Percentiles rank a stretch among this genome's conserved stretches.
Conservation (phyloP, 352 stramenopile species). For the Phytopythium litorale region DNA sequence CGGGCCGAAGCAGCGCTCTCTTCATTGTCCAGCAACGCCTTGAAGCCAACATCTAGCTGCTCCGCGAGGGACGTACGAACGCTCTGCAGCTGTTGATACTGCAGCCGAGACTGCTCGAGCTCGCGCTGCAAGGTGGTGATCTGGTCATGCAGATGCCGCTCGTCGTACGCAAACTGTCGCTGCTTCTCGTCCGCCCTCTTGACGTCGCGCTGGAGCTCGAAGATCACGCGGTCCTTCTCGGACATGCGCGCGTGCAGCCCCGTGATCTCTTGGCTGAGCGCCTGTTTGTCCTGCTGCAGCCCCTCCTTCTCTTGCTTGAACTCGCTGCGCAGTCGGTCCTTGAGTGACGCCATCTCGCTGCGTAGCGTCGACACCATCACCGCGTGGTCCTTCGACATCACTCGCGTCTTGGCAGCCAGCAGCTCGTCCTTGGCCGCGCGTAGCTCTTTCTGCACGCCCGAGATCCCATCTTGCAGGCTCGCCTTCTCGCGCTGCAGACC, state of each 20-base stretch:
- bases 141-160: slow-evolving; percentile 32
- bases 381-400: slow-evolving; percentile 44
- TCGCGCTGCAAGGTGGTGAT: slow-evolving; percentile 37
- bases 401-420: slow-evolving; percentile 27
- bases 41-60: slow-evolving; percentile 65
- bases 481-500: slow-evolving; percentile 43
- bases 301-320: slow-evolving; percentile 61
- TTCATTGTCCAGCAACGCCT: slow-evolving; percentile 64
- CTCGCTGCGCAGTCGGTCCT: slow-evolving; percentile 53
- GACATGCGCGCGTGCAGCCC: slow-evolving; percentile 26
- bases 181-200: slow-evolving; percentile 33
- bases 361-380: slow-evolving; percentile 61
- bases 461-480: slow-evolving; percentile 21
- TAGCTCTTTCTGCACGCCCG: slow-evolving; percentile 21
- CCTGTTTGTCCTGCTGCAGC: slow-evolving; percentile 30
- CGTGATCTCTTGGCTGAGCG: slow-evolving; percentile 39
- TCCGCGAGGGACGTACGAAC: slow-evolving; percentile 44
- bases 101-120: slow-evolving; percentile 26
- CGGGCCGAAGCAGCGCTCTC: slow-evolving; percentile 38
- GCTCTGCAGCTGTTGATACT: slow-evolving; percentile 59
- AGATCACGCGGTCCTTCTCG: slow-evolving; percentile 44
- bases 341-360: slow-evolving; percentile 52
- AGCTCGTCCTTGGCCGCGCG: slow-evolving; percentile 25
- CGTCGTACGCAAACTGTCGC: slow-evolving; percentile 34
- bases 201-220: slow-evolving; percentile 43